phyloP scores from a whole-genome alignment of 495 filamentous ascomycete species.

The Xylona heveae region DNA sequence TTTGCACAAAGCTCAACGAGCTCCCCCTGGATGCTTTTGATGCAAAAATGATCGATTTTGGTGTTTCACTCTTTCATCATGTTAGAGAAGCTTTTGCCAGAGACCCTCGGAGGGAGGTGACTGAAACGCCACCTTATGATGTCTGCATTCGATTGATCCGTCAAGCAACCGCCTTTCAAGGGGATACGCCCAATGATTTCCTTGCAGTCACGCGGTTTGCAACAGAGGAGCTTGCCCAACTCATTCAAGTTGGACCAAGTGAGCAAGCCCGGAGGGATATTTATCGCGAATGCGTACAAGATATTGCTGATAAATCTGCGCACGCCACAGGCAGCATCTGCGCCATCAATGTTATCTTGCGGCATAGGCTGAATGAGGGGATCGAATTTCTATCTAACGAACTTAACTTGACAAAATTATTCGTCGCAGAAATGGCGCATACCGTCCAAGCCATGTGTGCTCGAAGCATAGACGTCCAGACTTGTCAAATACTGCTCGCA shows the following conservation, averaged over 20 bases:
- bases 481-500: background rate
- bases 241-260: slow-evolving; percentile 13
- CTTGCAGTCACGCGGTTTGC: slow-evolving; percentile 32
- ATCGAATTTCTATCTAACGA: slow-evolving; percentile 30
- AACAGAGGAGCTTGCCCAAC: slow-evolving; percentile 22
- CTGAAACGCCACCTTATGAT: slow-evolving; percentile 24
- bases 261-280: slow-evolving; percentile 18
- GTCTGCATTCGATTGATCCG: slow-evolving; percentile 46
- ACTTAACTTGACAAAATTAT: slow-evolving; percentile 26
- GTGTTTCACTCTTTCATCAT: slow-evolving; percentile 17
- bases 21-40: slow-evolving; percentile 42
- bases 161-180: slow-evolving; percentile 27
- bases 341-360: slow-evolving; percentile 38
- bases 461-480: slow-evolving; percentile 1
- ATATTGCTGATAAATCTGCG: slow-evolving; percentile 21
- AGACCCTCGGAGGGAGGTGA: slow-evolving; percentile 2
- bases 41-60: slow-evolving; percentile 28
- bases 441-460: slow-evolving; percentile 22
- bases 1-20: slow-evolving; percentile 52
- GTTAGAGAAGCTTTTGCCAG: slow-evolving; percentile 15
- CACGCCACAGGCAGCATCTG: slow-evolving; percentile 50
- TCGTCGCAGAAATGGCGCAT: slow-evolving; percentile 28
- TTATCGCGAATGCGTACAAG: slow-evolving; percentile 21
- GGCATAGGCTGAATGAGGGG: slow-evolving; percentile 22
- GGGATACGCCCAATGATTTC: slow-evolving; percentile 20